These are phyloP conservation scores for Saccharomycopsis fibuligera DNA, from an alignment of 805 yeast genomes.

Conservation along the genomic window DNA sequence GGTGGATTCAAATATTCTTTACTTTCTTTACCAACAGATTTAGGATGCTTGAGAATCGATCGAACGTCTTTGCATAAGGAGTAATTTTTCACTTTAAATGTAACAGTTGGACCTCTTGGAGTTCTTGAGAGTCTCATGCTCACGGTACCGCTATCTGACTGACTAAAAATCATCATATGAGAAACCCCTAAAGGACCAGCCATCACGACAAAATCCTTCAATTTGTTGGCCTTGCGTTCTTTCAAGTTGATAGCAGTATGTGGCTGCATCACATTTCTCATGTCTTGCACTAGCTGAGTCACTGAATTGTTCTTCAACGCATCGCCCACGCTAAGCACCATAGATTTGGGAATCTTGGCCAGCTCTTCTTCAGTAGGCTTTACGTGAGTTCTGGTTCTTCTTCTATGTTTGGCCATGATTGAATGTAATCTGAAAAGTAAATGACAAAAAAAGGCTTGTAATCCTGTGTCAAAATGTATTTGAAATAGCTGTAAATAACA, in stretches of 20 bases:
- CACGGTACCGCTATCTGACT: constrained; percentile 70
- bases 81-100: constrained; percentile 71
- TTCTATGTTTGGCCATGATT: constrained; percentile 51
- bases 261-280: constrained; percentile 90
- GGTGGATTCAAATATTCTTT: constrained; percentile 75
- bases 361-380: constrained; percentile 55
- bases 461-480: too few relatives aligned
- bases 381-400: constrained; percentile 84
- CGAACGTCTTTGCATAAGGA: constrained; percentile 78
- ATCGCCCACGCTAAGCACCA: constrained; percentile 85
- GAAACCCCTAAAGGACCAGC: constrained; percentile 94
- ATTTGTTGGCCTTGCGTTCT: constrained; percentile 80
- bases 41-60: constrained; percentile 66
- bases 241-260: constrained; percentile 86
- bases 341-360: constrained; percentile 79
- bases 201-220: constrained; percentile 96
- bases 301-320: constrained; percentile 74
- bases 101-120: constrained; percentile 92
- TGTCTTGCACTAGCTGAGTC: constrained; percentile 78
- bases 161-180: constrained; percentile 82
- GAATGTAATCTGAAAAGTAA: too few relatives aligned
- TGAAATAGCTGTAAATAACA: too few relatives aligned
- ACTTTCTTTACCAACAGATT: constrained; percentile 58
- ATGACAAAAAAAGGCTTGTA: too few relatives aligned
- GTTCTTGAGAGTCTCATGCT: constrained; percentile 78